A percentile compares a stretch with the other conserved stretches of the same genome.
These are phyloP conservation scores for Pyrrhoderma lamaoense DNA, from an alignment of 1,284 basidiomycete species.

Conservation along the genomic window DNA sequence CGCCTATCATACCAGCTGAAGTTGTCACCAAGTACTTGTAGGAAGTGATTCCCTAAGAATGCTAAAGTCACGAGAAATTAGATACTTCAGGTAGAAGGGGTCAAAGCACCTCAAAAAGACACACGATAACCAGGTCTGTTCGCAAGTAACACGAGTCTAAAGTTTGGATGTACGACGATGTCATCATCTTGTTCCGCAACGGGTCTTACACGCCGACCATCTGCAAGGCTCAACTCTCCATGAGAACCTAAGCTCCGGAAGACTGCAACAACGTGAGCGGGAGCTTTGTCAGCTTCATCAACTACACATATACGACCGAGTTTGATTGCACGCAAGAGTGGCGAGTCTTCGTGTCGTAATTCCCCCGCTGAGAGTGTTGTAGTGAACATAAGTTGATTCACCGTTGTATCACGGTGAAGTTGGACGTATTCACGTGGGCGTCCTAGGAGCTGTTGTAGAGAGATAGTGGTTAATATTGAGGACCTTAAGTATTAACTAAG, in stretches of 20 bases:
- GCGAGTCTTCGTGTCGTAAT: constrained; percentile 54
- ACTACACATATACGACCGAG: constrained; percentile 55
- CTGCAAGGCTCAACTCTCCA: constrained; percentile 51
- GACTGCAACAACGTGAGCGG: constrained; percentile 62
- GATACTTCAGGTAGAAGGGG: constrained; percentile 1
- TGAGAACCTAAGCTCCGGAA: constrained; percentile 60
- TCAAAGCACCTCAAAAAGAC: too few species aligned
- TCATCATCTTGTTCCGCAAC: constrained; percentile 33
- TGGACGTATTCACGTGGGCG: constrained; percentile 64
- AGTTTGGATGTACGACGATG: constrained; percentile 53
- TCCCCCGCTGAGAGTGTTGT: constrained; percentile 50
- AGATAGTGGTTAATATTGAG: not conserved
- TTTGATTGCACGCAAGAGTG: constrained; percentile 53
- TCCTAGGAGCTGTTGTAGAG: constrained; percentile 37
- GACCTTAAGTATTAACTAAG: too few species aligned
- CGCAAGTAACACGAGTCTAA: constrained; percentile 55
- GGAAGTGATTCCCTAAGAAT: constrained; percentile 64
- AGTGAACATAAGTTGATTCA: constrained; percentile 62
- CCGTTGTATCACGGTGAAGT: constrained; percentile 60
- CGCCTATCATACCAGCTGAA: constrained; percentile 37
- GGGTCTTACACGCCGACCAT: constrained; percentile 35
- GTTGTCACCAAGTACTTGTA: constrained; percentile 61
- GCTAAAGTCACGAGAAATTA: constrained; percentile 30
- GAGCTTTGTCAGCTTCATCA: constrained; percentile 65
- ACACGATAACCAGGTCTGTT: constrained; percentile 68